These are phyloP conservation scores for Lodderomyces jiufengensis DNA, from an alignment of 1,139 yeast genomes.

Conservation along the genomic window DNA sequence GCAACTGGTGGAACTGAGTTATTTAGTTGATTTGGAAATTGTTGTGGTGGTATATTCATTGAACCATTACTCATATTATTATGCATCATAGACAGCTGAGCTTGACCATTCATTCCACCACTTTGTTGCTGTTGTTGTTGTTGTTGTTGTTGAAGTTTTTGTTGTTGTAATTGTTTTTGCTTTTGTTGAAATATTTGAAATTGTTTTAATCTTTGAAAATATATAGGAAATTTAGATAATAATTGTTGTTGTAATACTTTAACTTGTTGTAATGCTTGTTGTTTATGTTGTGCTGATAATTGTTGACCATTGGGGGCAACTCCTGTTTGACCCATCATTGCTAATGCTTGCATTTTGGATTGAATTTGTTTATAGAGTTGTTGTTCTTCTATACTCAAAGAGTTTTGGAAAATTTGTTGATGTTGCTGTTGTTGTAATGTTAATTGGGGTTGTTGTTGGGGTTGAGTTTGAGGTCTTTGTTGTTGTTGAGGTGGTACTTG, in stretches of 20 bases:
- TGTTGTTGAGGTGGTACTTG: conserved; percentile 12
- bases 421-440: conserved; percentile 41
- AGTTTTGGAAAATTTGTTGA: conserved; percentile 43
- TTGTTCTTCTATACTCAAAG: conserved; percentile 43
- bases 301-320: conserved; percentile 43
- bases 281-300: conserved; percentile 44
- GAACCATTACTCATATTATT: too few relatives aligned
- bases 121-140: conserved; percentile 5
- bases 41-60: conserved; percentile 8
- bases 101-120: conserved; percentile 4
- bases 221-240: conserved; percentile 41
- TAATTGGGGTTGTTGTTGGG: conserved; percentile 14
- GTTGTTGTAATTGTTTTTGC: conserved; percentile 13
- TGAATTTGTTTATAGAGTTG: conserved; percentile 43
- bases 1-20: too few relatives aligned
- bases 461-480: conserved; percentile 13
- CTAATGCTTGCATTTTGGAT: conserved; percentile 39
- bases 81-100: too few relatives aligned
- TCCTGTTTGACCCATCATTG: conserved; percentile 45
- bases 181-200: conserved; percentile 37
- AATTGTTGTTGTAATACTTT: conserved; percentile 42
- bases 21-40: conserved; percentile 13
- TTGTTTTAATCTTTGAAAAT: conserved; percentile 43
- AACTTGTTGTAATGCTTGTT: conserved; percentile 45
- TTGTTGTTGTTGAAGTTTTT: conserved; percentile 5